Conservation (phyloP, 345 rosid species). For the Dimocarpus longan region DNA sequence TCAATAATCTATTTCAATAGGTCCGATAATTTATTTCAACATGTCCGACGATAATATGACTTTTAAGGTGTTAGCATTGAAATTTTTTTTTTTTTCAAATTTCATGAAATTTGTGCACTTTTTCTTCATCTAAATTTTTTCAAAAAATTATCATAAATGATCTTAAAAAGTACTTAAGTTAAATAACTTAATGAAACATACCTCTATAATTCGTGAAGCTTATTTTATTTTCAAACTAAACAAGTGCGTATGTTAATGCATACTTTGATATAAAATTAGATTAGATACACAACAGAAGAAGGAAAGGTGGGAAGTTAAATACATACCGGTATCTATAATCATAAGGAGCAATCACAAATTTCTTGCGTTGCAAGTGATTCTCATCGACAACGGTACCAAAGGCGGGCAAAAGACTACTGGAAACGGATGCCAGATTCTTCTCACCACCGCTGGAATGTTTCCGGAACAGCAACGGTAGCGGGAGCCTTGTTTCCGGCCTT, state of each 20-base stretch:
- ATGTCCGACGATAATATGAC: no score
- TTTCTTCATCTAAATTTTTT: no score
- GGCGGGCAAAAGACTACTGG: slow-evolving; percentile 87
- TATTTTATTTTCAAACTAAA: not conserved
- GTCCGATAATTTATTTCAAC: no score
- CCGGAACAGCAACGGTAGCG: slow-evolving; percentile 50
- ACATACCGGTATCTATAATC: slow-evolving; percentile 93
- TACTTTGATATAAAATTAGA: not conserved
- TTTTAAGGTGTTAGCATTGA: no score
- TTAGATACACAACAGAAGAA: no score
- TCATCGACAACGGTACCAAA: slow-evolving; percentile 76
- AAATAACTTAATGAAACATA: not conserved
- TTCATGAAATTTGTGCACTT: no score
- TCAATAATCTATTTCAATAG: no score
- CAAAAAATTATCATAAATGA: no score
- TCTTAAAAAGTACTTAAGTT: no score
- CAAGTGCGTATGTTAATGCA: not conserved
- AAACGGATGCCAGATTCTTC: slow-evolving; percentile 66
- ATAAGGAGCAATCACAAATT: slow-evolving; percentile 65
- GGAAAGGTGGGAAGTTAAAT: not conserved
- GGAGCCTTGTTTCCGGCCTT: slow-evolving; percentile 40
- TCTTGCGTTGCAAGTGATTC: slow-evolving; percentile 45
- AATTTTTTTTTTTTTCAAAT: no score
- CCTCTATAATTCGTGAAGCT: not conserved
- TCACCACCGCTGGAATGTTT: slow-evolving; percentile 60